Conservation (phyloP, 805 yeast species). For the Debaryomyces tyrocola region DNA sequence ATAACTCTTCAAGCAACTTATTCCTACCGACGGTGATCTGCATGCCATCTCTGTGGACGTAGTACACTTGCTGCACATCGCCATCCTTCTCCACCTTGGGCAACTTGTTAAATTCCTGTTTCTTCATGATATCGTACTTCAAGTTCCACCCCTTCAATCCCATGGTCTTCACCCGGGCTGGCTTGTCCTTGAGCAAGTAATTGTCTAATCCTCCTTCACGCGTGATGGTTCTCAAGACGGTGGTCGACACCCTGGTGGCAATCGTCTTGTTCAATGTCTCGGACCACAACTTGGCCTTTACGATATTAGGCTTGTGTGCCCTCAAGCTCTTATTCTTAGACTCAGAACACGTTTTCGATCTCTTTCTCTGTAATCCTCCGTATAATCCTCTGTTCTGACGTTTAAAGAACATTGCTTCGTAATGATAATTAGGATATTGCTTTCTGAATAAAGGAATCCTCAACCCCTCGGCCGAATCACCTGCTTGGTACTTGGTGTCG, state of each 20-base stretch:
- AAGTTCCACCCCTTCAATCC: slow-evolving; percentile 93
- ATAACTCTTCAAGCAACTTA: slow-evolving; percentile 55
- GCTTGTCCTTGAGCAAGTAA: slow-evolving; percentile 80
- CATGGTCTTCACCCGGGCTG: slow-evolving; percentile 87
- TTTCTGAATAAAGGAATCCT: slow-evolving; percentile 21
- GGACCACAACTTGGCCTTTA: slow-evolving; percentile 77
- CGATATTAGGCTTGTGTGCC: slow-evolving; percentile 79
- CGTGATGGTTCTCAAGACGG: slow-evolving; percentile 81
- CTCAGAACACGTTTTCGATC: slow-evolving; percentile 79
- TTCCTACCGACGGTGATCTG: slow-evolving; percentile 65
- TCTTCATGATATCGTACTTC: slow-evolving; percentile 67
- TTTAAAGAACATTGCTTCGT: slow-evolving; percentile 73
- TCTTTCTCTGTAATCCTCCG: slow-evolving; percentile 81
- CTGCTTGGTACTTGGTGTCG: slow-evolving; percentile 33
- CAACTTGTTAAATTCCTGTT: slow-evolving; percentile 38
- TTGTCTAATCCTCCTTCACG: slow-evolving; percentile 95
- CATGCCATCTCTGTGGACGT: slow-evolving; percentile 44
- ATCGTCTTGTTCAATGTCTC: slow-evolving; percentile 64
- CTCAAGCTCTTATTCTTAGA: slow-evolving; percentile 71
- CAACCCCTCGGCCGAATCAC: slow-evolving; percentile 30
- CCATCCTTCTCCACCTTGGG: slow-evolving; percentile 33
- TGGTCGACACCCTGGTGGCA: slow-evolving; percentile 65
- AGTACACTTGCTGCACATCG: slow-evolving; percentile 43
- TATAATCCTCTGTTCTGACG: slow-evolving; percentile 85
- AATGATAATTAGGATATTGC: slow-evolving; percentile 38